phyloP scores from a whole-genome alignment of 2,329 filamentous ascomycete species.

The Davidsoniella australis region DNA sequence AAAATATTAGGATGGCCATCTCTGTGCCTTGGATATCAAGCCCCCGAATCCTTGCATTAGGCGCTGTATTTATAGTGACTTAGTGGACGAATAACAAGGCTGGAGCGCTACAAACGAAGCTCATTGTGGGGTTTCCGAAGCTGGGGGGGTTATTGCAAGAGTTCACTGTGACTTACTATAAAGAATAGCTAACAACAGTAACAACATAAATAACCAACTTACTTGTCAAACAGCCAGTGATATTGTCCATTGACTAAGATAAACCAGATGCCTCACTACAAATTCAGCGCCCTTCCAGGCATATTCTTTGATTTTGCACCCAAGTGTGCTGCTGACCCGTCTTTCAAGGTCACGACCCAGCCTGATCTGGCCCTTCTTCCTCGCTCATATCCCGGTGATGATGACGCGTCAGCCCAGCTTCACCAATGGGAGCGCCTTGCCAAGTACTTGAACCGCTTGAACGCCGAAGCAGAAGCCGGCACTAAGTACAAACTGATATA shows the following conservation, averaged over 20 bases:
- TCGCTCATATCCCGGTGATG: slow-evolving; percentile 23
- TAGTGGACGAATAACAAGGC: too few species aligned
- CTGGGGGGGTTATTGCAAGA: too few species aligned
- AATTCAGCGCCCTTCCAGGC: slow-evolving; percentile 23
- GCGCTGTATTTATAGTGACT: too few species aligned
- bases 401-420: slow-evolving; percentile 14
- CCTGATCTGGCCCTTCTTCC: slow-evolving; percentile 37
- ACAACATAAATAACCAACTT: not conserved
- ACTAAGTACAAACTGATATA: slow-evolving; percentile 36
- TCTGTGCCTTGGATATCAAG: too few species aligned
- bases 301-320: slow-evolving; percentile 30
- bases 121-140: too few species aligned
- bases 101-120: too few species aligned
- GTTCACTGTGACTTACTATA: too few species aligned
- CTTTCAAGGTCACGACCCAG: slow-evolving; percentile 23
- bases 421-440: slow-evolving; percentile 37
- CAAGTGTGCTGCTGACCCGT: slow-evolving; percentile 16
- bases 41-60: too few species aligned
- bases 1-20: too few species aligned
- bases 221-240: not conserved
- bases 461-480: slow-evolving; percentile 23
- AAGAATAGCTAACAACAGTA: too few species aligned
- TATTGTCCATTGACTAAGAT: not conserved
- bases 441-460: slow-evolving; percentile 29
- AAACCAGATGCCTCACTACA: slow-evolving; percentile 13